phyloP scores from a whole-genome alignment of 805 yeast species.

The Clavispora phyllophila region DNA sequence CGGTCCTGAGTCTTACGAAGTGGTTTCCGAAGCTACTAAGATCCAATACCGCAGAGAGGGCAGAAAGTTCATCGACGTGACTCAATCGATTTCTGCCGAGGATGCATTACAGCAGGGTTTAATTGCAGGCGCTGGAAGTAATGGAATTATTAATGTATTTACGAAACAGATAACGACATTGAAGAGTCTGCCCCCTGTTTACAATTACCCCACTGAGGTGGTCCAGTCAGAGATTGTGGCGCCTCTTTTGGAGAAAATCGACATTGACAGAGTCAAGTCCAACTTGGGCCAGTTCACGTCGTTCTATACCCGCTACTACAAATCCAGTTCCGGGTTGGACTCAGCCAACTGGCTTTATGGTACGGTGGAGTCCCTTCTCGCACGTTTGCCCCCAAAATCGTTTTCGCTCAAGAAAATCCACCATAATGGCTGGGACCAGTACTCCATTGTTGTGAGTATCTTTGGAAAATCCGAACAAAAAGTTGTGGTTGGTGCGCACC shows the following conservation, averaged over 20 bases:
- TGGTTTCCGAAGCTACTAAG: constrained; percentile 36
- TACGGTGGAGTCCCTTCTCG: constrained; percentile 38
- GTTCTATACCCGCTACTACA: constrained; percentile 73
- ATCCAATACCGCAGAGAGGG: constrained; percentile 36
- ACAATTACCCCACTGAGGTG: constrained; percentile 50
- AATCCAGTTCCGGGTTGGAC: constrained; percentile 62
- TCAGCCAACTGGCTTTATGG: constrained; percentile 67
- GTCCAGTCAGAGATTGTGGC: constrained; percentile 35
- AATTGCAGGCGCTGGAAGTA: constrained; percentile 11
- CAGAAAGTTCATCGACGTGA: constrained; percentile 59
- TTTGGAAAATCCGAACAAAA: constrained; percentile 44
- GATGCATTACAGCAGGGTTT: constrained; percentile 28
- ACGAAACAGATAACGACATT: constrained; percentile 23
- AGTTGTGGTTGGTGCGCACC: constrained; percentile 85
- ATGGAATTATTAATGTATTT: constrained; percentile 16
- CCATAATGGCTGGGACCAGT: constrained; percentile 75
- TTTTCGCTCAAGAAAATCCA: constrained; percentile 43
- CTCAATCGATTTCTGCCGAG: constrained; percentile 39
- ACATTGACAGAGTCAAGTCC: constrained; percentile 41
- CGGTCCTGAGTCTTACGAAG: constrained; percentile 26
- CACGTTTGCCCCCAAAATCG: constrained; percentile 14
- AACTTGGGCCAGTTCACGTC: constrained; percentile 61
- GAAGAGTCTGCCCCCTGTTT: constrained; percentile 24
- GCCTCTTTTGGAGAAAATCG: constrained; percentile 40
- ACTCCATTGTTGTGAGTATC: constrained; percentile 64